Base-by-base conservation (phyloP, 1,284 basidiomycete species). In the Moniliella sp. region DNA sequence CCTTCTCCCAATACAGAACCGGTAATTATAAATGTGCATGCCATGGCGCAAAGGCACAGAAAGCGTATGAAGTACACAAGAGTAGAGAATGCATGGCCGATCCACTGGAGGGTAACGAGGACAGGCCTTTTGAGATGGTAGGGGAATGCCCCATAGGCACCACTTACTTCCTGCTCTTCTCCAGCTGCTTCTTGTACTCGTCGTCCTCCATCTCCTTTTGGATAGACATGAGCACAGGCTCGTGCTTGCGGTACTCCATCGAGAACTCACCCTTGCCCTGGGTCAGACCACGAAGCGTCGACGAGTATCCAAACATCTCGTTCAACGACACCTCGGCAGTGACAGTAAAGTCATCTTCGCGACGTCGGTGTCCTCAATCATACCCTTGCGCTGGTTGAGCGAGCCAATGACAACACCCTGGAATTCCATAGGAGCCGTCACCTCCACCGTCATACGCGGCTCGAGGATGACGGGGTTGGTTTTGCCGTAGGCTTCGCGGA, bases 361-460 rank as follows among this genome's bases (percentile, higher is more conserved):
- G 74, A 93, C 76, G 64, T 97, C 91, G 42, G 81, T 91, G 55
- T 94, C 88, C 31, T 88, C 68, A 50, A 99, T 93, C 4, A 81
- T 86, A 2, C 91, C 91, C 39, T 83, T 75, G 23, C 91, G 72
- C 40, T 80, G 75, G 62, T 93, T 99, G 51, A 97, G 66, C 10
- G 81, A 80, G 28, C 88, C 86, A 50, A 97, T 93, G 33, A 97
- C 88, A 27, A 72, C 70, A 69, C 86, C 88, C 61, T 97, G 91
- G 71, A 93, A 99, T 60, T 99, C 91, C 25, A 74, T 69, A 2
- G 91, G 91, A 0, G 88, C 86, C 27, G 93, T 76, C 14, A 97
- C 81, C 59, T 99, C 91, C 30, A 99, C 91, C 10, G 74, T 80
- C 91, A 99, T 99, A 63, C 93, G 78, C 14, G 91, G 91, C 61